These are phyloP conservation scores for Russula sp. DNA, from an alignment of 768 basidiomycete genomes.

Conservation along the genomic window DNA sequence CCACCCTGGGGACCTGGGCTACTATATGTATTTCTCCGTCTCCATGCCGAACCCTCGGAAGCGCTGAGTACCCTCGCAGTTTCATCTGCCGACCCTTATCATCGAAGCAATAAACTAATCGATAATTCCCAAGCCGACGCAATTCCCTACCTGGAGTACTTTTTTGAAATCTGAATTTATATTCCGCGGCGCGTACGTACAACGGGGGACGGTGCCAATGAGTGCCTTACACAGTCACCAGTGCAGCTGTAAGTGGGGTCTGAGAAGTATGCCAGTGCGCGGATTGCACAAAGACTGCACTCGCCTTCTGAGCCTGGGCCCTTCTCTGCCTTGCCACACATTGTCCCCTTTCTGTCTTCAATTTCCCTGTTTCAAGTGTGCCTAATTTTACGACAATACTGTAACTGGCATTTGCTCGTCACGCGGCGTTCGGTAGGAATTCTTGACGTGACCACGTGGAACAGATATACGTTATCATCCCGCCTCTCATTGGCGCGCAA, in stretches of 20 bases:
- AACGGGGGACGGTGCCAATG: no score
- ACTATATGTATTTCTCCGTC: no score
- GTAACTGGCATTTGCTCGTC: not conserved
- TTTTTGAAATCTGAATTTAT: no score
- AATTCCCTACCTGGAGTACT: no score
- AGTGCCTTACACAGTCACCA: not conserved
- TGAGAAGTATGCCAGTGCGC: no score
- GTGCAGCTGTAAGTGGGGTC: not conserved
- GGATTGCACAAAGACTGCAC: not conserved
- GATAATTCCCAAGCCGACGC: not conserved
- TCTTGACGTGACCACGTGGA: not conserved
- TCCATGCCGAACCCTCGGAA: constrained; percentile 1
- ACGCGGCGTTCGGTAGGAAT: not conserved
- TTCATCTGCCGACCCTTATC: not conserved
- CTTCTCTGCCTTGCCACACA: not conserved
- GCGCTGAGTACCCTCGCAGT: constrained; percentile 24
- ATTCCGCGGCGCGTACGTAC: no score
- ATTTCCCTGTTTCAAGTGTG: not conserved
- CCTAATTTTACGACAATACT: no score
- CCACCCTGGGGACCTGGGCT: no score
- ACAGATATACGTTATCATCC: not conserved
- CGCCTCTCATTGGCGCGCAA: not conserved
- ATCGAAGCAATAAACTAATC: not conserved
- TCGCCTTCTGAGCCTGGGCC: not conserved
- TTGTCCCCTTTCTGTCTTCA: not conserved